These are phyloP conservation scores for Gelatoporia subvermispora DNA, from an alignment of 768 basidiomycete species.

Conservation along the genomic window DNA sequence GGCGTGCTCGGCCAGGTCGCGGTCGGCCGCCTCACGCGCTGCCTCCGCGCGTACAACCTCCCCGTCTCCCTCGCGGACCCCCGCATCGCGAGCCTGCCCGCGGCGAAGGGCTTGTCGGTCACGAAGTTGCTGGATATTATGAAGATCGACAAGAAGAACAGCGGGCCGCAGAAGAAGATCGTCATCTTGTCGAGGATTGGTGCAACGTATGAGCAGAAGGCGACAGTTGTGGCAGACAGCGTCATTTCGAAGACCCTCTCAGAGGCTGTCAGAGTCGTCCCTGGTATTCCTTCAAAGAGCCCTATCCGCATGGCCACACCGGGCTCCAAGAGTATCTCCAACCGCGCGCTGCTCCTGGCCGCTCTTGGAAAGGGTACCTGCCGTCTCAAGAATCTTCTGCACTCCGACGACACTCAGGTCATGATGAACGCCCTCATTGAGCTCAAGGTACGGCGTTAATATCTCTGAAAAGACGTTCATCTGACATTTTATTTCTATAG, in stretches of 20 bases:
- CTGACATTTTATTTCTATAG: constrained; percentile 30
- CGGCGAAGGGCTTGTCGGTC: constrained; percentile 69
- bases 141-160: constrained; percentile 91
- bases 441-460: constrained; percentile 56
- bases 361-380: constrained; percentile 88
- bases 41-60: constrained; percentile 86
- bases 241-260: constrained; percentile 79
- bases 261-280: constrained; percentile 72
- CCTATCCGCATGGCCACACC: constrained; percentile 81
- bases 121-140: constrained; percentile 87
- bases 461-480: background rate
- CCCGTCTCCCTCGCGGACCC: constrained; percentile 81
- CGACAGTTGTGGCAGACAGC: constrained; percentile 77
- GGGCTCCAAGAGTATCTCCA: constrained; percentile 95
- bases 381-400: constrained; percentile 82
- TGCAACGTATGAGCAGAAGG: constrained; percentile 86
- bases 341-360: constrained; percentile 89
- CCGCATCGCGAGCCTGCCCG: constrained; percentile 66
- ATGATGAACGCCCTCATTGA: constrained; percentile 96
- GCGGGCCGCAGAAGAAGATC: constrained; percentile 87
- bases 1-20: constrained; percentile 89
- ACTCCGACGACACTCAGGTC: constrained; percentile 97
- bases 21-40: constrained; percentile 83
- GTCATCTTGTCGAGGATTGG: constrained; percentile 91
- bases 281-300: constrained; percentile 52